Conservation (phyloP, 2,329 filamentous ascomycete species). For the Aureobasidium sp. region DNA sequence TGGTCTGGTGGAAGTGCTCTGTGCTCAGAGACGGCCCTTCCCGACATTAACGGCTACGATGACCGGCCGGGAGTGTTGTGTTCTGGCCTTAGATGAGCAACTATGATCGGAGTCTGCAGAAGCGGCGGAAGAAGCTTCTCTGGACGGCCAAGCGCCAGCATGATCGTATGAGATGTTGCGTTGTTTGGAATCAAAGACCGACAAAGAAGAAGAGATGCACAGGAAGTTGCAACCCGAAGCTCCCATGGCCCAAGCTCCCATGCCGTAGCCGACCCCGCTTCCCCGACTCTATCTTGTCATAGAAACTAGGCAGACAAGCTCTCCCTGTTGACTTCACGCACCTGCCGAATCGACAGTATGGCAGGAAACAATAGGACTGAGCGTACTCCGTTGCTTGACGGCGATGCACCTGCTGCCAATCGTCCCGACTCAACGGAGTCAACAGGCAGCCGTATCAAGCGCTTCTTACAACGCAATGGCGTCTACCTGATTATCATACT, state of each 20-base stretch:
- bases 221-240: neutral
- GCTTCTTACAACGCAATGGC: slow-evolving; percentile 1
- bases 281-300: neutral
- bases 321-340: neutral
- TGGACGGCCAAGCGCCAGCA: neutral
- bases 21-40: neutral
- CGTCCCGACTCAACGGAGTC: neutral
- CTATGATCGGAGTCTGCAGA: neutral
- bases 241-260: neutral
- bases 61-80: neutral
- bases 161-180: neutral
- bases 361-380: slow-evolving; percentile 5
- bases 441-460: neutral
- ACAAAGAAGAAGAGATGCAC: neutral
- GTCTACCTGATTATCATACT: slow-evolving; percentile 3
- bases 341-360: neutral
- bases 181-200: neutral
- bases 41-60: too few relatives aligned
- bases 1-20: neutral
- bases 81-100: neutral
- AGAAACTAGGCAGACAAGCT: neutral
- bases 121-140: neutral
- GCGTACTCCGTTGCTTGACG: slow-evolving; percentile 3
- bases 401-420: neutral
- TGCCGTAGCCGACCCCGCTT: neutral